A percentile compares a stretch with the other conserved stretches of the same genome.
phyloP scores from a whole-genome alignment of 2,329 filamentous ascomycete species.

The Neofusicoccum ribis region DNA sequence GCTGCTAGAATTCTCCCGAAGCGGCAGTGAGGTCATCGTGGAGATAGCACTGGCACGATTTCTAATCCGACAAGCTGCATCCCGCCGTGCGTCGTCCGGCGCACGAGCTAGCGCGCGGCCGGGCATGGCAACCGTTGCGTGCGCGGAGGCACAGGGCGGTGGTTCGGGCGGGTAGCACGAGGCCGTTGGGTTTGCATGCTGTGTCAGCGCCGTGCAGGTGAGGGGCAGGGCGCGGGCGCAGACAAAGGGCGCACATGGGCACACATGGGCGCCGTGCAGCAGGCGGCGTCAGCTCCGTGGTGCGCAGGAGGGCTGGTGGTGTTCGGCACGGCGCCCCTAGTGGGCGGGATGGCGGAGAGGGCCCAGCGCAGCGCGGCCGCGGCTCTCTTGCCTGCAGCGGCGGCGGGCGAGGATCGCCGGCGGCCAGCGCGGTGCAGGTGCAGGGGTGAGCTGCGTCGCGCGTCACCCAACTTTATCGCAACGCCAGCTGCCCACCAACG shows the following conservation, averaged over 20 bases:
- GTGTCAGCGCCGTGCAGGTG: conserved; percentile 6
- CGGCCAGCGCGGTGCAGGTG: neutral
- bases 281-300: conserved; percentile 5
- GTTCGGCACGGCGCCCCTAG: too few species aligned
- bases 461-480: conserved; percentile 15
- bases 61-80: conserved; percentile 1
- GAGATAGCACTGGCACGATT: conserved; percentile 6
- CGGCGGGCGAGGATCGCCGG: neutral
- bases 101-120: neutral
- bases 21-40: conserved; percentile 16
- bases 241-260: neutral
- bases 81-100: neutral
- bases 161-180: neutral
- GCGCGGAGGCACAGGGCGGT: too few species aligned
- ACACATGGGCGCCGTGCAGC: neutral
- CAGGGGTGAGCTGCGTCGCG: neutral
- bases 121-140: neutral
- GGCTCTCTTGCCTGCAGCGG: neutral
- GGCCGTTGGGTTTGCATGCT: neutral
- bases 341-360: too few species aligned
- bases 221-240: neutral
- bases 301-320: too few species aligned
- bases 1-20: neutral
- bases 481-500: neutral
- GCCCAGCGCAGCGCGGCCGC: too few species aligned